Conservation (phyloP, 306 rosid species). For the Bauhinia variegata region DNA sequence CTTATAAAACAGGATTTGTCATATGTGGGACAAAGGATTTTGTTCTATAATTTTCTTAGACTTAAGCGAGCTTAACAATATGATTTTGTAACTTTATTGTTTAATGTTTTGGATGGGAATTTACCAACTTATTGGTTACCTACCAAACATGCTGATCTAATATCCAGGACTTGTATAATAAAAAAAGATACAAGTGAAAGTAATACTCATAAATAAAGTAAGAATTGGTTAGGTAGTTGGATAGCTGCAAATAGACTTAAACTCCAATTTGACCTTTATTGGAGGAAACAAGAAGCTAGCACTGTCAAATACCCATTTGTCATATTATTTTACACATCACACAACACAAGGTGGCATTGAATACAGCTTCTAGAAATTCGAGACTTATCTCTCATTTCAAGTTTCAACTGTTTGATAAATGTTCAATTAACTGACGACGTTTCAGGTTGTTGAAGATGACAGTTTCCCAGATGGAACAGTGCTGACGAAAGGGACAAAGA, state of each 20-base stretch:
- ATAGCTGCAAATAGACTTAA: not conserved
- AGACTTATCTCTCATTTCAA: conserved; percentile 3
- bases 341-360: no score
- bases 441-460: conserved; percentile 71
- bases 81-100: no score
- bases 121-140: no score
- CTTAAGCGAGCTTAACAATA: no score
- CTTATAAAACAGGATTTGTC: no score
- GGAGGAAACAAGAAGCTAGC: no score
- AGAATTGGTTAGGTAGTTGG: not conserved
- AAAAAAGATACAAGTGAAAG: not conserved
- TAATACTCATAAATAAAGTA: conserved; percentile 9
- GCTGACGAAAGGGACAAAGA: conserved; percentile 77
- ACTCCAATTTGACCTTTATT: no score
- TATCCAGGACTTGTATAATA: not conserved
- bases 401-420: not conserved
- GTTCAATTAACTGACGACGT: not conserved
- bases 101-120: no score
- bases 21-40: no score
- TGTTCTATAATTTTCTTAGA: no score
- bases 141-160: not conserved
- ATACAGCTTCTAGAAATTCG: conserved; percentile 17
- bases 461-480: conserved; percentile 75
- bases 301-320: no score
- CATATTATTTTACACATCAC: no score